phyloP scores from a whole-genome alignment of 2,329 filamentous ascomycete species.

The Epichloe elymi region DNA sequence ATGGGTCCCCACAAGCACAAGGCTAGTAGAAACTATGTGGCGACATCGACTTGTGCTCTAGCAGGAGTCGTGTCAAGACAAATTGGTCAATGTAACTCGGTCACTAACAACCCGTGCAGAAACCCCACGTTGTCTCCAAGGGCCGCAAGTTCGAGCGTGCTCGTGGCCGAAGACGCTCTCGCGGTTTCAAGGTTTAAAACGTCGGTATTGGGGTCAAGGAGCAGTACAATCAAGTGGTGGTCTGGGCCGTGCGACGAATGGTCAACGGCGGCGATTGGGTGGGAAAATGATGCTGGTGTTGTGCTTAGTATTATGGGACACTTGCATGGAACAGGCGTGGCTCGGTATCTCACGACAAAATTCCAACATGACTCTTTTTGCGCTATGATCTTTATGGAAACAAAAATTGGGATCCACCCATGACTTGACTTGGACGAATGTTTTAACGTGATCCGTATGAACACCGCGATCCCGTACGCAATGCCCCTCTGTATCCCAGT shows the following conservation, averaged over 20 bases:
- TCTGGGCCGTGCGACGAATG: not conserved
- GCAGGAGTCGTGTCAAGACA: not conserved
- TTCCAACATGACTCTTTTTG: slow-evolving; percentile 20
- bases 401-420: too few species aligned
- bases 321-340: slow-evolving; percentile 33
- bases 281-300: slow-evolving; percentile 17
- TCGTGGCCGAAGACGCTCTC: slow-evolving; percentile 95
- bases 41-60: too few species aligned
- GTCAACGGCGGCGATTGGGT: slow-evolving; percentile 6
- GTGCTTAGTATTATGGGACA: slow-evolving; percentile 20
- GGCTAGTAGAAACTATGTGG: slow-evolving; percentile 35
- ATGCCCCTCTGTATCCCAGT: too few species aligned
- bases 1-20: slow-evolving; percentile 97
- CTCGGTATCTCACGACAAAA: slow-evolving; percentile 29
- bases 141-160: slow-evolving; percentile 99
- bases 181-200: slow-evolving; percentile 99
- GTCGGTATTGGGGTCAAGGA: slow-evolving; percentile 11
- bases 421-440: too few species aligned
- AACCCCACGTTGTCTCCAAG: slow-evolving; percentile 96
- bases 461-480: too few species aligned
- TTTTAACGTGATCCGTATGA: too few species aligned
- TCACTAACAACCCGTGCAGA: slow-evolving; percentile 37
- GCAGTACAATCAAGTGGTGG: slow-evolving; percentile 1
- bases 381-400: not conserved
- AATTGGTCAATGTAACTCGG: too few species aligned